These are phyloP conservation scores for Pythium dissimile DNA, from an alignment of 352 stramenopile genomes.

Conservation along the genomic window DNA sequence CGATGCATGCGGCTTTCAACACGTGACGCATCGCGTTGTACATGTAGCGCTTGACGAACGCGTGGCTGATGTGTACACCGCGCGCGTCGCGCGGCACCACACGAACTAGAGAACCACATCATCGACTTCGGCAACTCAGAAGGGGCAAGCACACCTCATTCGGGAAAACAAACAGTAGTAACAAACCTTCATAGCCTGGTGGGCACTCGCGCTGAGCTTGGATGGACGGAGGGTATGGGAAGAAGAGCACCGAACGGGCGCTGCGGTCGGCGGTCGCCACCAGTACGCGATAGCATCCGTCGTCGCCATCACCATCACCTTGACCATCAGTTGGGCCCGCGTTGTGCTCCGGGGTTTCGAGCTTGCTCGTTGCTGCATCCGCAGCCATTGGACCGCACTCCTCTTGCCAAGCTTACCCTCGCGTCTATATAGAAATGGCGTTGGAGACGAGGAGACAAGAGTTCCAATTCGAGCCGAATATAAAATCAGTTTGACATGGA, in stretches of 20 bases:
- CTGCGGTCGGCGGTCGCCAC: slow-evolving; percentile 46
- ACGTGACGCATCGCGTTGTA: slow-evolving; percentile 70
- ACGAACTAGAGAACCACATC: slow-evolving; percentile 23
- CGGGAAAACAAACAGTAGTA: too few relatives aligned
- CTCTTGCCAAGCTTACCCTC: too few relatives aligned
- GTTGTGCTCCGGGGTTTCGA: too few relatives aligned
- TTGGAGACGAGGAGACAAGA: too few relatives aligned
- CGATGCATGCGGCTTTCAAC: slow-evolving; percentile 41
- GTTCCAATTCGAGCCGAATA: too few relatives aligned
- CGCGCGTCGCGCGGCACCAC: slow-evolving; percentile 17
- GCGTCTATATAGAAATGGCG: too few relatives aligned
- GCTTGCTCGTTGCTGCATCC: too few relatives aligned
- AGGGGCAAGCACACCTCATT: too few relatives aligned
- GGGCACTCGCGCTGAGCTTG: slow-evolving; percentile 43
- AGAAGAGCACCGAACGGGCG: slow-evolving; percentile 45
- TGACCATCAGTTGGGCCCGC: not conserved
- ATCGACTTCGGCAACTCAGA: not conserved
- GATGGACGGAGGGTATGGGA: slow-evolving; percentile 47
- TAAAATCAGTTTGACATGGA: too few relatives aligned
- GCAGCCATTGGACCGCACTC: too few relatives aligned
- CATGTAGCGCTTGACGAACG: slow-evolving; percentile 69
- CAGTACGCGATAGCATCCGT: slow-evolving; percentile 36
- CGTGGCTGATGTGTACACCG: slow-evolving; percentile 40
- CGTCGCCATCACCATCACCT: not conserved
- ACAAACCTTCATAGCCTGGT: slow-evolving; percentile 65